phyloP scores from a whole-genome alignment of 176 grass and related monocot species.

The Lolium perenne region DNA sequence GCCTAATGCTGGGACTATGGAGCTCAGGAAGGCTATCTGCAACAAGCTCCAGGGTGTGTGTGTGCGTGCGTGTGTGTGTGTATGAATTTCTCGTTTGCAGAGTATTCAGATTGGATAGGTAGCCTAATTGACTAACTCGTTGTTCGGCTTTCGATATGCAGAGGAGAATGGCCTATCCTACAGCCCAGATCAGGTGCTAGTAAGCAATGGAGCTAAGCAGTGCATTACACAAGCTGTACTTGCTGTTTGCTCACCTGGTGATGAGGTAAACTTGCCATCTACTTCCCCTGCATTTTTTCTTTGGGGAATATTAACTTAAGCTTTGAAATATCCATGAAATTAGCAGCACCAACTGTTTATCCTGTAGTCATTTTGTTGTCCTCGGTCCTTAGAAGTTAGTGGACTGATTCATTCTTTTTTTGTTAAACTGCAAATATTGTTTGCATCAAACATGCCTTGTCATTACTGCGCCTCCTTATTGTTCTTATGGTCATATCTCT shows the following conservation, averaged over 20 bases:
- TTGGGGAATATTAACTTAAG: not conserved
- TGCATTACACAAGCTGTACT: slow-evolving; percentile 80
- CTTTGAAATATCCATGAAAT: not conserved
- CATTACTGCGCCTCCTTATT: slow-evolving; percentile 14
- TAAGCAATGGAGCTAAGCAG: slow-evolving; percentile 95
- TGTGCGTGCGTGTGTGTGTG: too few relatives aligned
- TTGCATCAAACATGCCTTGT: slow-evolving; percentile 1
- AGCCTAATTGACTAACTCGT: not conserved
- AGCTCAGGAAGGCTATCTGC: slow-evolving; percentile 91
- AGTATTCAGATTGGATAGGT: not conserved
- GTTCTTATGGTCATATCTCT: slow-evolving; percentile 1
- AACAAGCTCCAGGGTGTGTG: slow-evolving; percentile 73
- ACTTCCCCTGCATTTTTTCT: not conserved
- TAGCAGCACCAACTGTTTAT: not conserved
- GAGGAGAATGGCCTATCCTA: slow-evolving; percentile 87
- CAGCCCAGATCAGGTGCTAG: slow-evolving; percentile 72
- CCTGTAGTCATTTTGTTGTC: slow-evolving; percentile 6
- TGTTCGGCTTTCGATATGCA: slow-evolving; percentile 39
- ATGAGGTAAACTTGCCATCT: slow-evolving; percentile 62
- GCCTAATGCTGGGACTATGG: slow-evolving; percentile 81
- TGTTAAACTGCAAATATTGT: slow-evolving; percentile 6
- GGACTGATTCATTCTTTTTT: not conserved
- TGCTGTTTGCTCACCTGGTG: slow-evolving; percentile 83
- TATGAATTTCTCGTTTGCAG: not conserved
- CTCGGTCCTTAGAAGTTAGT: not conserved